Percentiles rank a stretch among this genome's conserved stretches.
These are phyloP conservation scores for Peniophora sp. DNA, from an alignment of 1,284 basidiomycete genomes.

Conservation along the genomic window DNA sequence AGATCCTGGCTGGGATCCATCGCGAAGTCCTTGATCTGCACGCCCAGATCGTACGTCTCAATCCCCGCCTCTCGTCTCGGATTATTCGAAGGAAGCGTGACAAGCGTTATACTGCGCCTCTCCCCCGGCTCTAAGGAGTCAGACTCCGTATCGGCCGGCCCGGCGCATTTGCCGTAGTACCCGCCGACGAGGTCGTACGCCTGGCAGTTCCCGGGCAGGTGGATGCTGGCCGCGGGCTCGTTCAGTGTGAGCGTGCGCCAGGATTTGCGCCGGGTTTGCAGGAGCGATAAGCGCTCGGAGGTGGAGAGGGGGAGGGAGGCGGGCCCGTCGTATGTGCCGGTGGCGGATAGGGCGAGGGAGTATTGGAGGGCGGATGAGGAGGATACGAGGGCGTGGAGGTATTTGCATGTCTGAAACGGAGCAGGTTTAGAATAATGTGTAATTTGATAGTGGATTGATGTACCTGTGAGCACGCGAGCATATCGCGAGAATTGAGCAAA, in stretches of 20 bases:
- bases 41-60: conserved; percentile 23
- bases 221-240: conserved; percentile 19
- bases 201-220: conserved; percentile 32
- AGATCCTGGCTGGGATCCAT: conserved; percentile 60
- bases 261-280: conserved; percentile 29
- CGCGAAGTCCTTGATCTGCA: conserved; percentile 46
- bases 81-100: neutral
- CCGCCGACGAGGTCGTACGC: conserved; percentile 54
- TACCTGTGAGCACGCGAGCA: too few species aligned
- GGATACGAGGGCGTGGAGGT: conserved; percentile 25
- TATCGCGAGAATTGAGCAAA: too few species aligned
- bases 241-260: conserved; percentile 35
- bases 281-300: conserved; percentile 28
- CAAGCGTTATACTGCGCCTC: neutral
- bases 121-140: neutral
- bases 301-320: conserved; percentile 16
- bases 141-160: neutral
- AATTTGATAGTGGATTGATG: too few species aligned
- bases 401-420: conserved; percentile 21
- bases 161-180: conserved; percentile 31
- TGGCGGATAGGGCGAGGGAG: conserved; percentile 37
- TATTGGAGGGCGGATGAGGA: conserved; percentile 36
- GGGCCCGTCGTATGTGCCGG: conserved; percentile 33
- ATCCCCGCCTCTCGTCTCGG: neutral
- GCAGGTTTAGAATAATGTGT: too few species aligned